Evolutionary conservation across 371 early-diverging fungal genomes (phyloP), one percentile per base, ranked within the genome.

Genomic region (Globomyces sp.): DNA sequence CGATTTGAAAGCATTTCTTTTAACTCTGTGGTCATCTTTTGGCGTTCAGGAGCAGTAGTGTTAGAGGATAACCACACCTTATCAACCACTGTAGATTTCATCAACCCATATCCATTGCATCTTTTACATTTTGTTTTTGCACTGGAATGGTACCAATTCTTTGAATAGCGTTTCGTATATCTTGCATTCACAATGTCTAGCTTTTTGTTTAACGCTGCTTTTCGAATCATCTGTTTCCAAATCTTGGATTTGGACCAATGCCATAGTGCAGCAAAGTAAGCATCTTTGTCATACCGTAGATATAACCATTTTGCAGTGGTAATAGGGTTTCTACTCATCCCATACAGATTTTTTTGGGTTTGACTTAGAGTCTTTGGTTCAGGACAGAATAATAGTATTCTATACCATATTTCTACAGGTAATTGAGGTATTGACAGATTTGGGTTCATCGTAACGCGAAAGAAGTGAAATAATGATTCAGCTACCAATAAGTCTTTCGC

Each of bases 371-470:
- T 8, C 44, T 13, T 44, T 5, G 60, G 60, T 9, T 60, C 41
- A 47, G 34, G 39, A 39, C 39, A 3, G 5, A 44, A 3, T 6
- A 60, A 44, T 5, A 60, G 39, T 47, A 60, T 60, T 44, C 41
- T 36, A 49, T 47, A 49, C 60, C 60, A 60, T 3, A 60, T 46
- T 44, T 60, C 60, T 5, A 60, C 60, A 9, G 60, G 60, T 44
- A 60, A 13, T 49, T 60, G 45, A 13, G 49, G 49, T 11, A 49
- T 11, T 49, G 11, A 13, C 49, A 13, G 49, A 13, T 49, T 49
- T 13, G 13, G 11, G 5, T 39, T 44, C 9, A 34, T 46, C 60
- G 37, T 47, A 58, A 60, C 46, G 48, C 49, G 60, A 36, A 49
- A 49, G 47, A 11, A 46, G 11, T 11, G 0, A 46, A 46, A 46